A percentile compares a stretch with the other conserved stretches of the same genome.
Conservation (phyloP, 331 rosid genomes). For the Erythrophleum ivorense region DNA sequence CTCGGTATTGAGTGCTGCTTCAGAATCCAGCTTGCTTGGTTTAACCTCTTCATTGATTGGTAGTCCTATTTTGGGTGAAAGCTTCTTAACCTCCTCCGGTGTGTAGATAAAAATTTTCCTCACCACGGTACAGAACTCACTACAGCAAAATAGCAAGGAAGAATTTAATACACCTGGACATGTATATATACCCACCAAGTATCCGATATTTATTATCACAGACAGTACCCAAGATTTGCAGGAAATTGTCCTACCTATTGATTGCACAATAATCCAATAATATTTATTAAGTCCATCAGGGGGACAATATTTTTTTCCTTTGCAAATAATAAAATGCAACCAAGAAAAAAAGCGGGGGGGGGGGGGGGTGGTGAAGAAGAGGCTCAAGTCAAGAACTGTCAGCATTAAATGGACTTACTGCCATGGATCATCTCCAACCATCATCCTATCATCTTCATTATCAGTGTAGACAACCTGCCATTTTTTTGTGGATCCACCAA, state of each 20-base stretch:
- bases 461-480: constrained; percentile 98
- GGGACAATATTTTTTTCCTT: not conserved
- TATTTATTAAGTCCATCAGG: not conserved
- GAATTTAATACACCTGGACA: constrained; percentile 20
- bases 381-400: constrained; percentile 19
- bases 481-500: constrained; percentile 71
- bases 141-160: constrained; percentile 49
- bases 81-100: constrained; percentile 85
- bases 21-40: constrained; percentile 65
- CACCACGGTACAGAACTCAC: constrained; percentile 94
- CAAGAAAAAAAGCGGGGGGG: not conserved
- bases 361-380: not conserved
- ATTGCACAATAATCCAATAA: not conserved
- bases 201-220: not conserved
- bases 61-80: constrained; percentile 81
- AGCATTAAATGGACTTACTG: constrained; percentile 65
- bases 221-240: not conserved
- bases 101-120: constrained; percentile 95
- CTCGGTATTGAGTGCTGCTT: constrained; percentile 69
- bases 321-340: not conserved
- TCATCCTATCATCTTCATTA: constrained; percentile 97
- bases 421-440: constrained; percentile 99
- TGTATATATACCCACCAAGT: not conserved
- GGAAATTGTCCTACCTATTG: not conserved
- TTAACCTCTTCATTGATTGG: constrained; percentile 58